Percentiles rank a stretch among this genome's conserved stretches.
Conservation (phyloP, 2,329 filamentous ascomycete genomes). For the Penicillium decumbens region DNA sequence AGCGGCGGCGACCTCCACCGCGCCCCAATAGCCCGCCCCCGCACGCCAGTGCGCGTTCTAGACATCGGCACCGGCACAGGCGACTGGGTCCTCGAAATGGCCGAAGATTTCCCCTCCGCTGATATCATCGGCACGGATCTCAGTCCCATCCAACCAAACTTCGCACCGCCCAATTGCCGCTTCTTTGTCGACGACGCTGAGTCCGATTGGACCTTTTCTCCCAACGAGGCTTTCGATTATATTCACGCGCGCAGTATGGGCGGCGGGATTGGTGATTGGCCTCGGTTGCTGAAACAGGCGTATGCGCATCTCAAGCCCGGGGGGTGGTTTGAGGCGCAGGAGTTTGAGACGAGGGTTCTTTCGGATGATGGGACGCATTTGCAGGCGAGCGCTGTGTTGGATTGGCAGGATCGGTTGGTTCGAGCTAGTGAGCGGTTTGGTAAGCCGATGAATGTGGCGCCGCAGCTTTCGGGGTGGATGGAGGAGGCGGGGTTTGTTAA, state of each 20-base stretch:
- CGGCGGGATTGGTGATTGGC: conserved; percentile 38
- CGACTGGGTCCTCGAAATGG: conserved; percentile 43
- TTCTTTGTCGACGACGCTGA: conserved; percentile 48
- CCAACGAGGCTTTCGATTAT: conserved; percentile 38
- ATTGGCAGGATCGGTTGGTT: conserved; percentile 31
- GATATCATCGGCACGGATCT: conserved; percentile 37
- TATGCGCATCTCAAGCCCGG: conserved; percentile 32
- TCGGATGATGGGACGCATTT: conserved; percentile 34
- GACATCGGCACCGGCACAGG: conserved; percentile 35
- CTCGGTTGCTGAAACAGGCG: conserved; percentile 28
- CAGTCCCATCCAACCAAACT: conserved; percentile 35
- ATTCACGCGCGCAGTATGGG: conserved; percentile 37
- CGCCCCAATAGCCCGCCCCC: conserved; percentile 31
- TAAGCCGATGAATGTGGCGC: conserved; percentile 34
- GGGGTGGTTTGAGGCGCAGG: conserved; percentile 37
- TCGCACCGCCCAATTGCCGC: conserved; percentile 48
- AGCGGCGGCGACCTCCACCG: conserved; percentile 36
- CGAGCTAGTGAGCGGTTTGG: conserved; percentile 32
- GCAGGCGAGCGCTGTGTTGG: conserved; percentile 21
- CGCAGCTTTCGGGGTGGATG: conserved; percentile 27
- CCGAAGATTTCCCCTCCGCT: conserved; percentile 34
- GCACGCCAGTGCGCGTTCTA: conserved; percentile 23
- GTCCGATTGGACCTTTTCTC: conserved; percentile 38
- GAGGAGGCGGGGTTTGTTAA: conserved; percentile 31
- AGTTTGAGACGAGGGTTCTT: conserved; percentile 26